A percentile compares a stretch with the other conserved stretches of the same genome.
These are phyloP conservation scores for Oryza brachyantha DNA, from an alignment of 176 grass and related monocot species.

Conservation along the genomic window DNA sequence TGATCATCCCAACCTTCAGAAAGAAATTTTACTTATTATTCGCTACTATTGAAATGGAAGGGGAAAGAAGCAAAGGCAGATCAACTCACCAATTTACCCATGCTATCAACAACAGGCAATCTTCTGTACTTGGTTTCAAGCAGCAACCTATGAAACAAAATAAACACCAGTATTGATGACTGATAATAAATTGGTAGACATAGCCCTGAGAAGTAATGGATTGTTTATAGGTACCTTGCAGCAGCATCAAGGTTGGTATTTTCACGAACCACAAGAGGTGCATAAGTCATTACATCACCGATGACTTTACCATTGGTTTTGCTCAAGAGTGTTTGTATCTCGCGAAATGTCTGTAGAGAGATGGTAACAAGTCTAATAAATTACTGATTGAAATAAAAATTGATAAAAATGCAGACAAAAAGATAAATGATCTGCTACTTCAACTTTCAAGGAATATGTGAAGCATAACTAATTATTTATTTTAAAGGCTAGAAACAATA, in stretches of 20 bases:
- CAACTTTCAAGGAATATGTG: background rate
- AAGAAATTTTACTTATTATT: background rate
- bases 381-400: constrained; percentile 16
- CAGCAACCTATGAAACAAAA: constrained; percentile 26
- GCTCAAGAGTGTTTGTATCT: constrained; percentile 82
- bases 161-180: background rate
- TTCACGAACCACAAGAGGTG: constrained; percentile 74
- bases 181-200: background rate
- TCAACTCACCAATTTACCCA: background rate
- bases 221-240: constrained; percentile 50
- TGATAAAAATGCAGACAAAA: background rate
- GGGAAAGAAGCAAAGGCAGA: background rate
- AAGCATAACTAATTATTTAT: background rate
- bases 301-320: constrained; percentile 89
- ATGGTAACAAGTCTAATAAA: constrained; percentile 11
- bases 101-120: background rate
- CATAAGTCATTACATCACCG: constrained; percentile 78
- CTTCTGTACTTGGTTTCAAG: constrained; percentile 50
- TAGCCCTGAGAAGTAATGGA: constrained; percentile 3
- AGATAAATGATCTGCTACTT: background rate
- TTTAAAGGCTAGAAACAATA: background rate
- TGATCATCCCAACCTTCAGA: constrained; percentile 51
- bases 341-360: constrained; percentile 58
- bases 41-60: background rate
- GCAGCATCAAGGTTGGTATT: constrained; percentile 95